Evolutionary conservation across 495 filamentous ascomycete genomes (phyloP), one percentile per base, ranked within the genome.

Genomic region (Cercophora scortea): DNA sequence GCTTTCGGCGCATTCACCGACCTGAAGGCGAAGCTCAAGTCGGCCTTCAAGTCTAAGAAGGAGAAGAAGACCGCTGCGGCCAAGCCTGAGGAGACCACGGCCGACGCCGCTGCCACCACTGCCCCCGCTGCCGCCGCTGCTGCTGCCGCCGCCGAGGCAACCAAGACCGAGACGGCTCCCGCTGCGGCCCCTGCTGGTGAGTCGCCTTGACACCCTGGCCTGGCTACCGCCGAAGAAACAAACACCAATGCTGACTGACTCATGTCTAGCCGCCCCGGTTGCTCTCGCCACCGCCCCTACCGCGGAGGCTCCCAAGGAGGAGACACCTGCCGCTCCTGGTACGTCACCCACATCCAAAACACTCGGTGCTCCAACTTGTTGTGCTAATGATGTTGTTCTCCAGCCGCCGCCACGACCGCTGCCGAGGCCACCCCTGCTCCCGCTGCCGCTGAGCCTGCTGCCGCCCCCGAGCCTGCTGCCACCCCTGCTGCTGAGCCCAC

Each of bases 1-100:
- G 63, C 65, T 15, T 49, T 64, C 52, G 47, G 50, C 25, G 61
- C 67, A 6, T 49, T 68, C 48, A 61, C 61, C 56, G 68, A 68
- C 61, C 44, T 70, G 25, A 61, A 58, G 52, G 56, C 50, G 16
- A 68, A 66, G 65, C 60, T 70, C 47, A 68, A 66, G 65, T 59
- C 57, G 36, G 59, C 60, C 52, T 70, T 70, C 61, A 66, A 60
- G 57, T 64, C 53, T 54, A 60, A 54, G 47, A 32, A 8, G 42
- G 58, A 60, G 33, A 59, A 59, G 58, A 59, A 53, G 55, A 35
- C 51, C 6, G 18, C 42, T n/a, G 35, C 46, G 10, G 17, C 42
- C 36, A 51, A 60, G 53, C 25, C 53, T 4, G 52, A 50, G 42
- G 46, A 49, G 36, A 10, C 49, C 17, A 40, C 49, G 41, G 12